phyloP scores from a whole-genome alignment of 768 basidiomycete genomes.

The Russula vinacea region DNA sequence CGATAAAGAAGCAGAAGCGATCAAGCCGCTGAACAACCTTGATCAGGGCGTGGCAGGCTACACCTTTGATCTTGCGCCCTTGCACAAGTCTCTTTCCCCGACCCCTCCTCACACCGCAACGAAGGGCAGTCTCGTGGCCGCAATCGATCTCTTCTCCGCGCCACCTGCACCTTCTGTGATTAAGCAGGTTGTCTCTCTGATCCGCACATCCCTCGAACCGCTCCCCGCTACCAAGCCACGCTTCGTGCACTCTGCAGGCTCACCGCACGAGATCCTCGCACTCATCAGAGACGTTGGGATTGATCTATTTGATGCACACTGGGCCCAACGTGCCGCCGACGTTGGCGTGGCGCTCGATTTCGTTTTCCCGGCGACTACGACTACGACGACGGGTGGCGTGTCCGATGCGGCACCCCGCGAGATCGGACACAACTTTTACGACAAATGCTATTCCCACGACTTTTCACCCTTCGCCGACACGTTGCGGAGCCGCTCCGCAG shows the following conservation, averaged over 20 bases:
- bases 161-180: conserved; percentile 12
- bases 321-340: conserved; percentile 66
- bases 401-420: conserved; percentile 36
- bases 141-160: conserved; percentile 8
- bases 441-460: conserved; percentile 53
- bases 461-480: conserved; percentile 52
- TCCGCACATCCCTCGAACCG: conserved; percentile 56
- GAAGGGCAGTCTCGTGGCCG: neutral
- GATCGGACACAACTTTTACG: conserved; percentile 75
- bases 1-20: conserved; percentile 50
- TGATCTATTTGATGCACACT: conserved; percentile 73
- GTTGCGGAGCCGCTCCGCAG: conserved; percentile 41
- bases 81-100: conserved; percentile 38
- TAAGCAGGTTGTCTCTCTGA: conserved; percentile 40
- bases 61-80: conserved; percentile 60
- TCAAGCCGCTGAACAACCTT: conserved; percentile 52
- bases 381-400: neutral
- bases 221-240: conserved; percentile 61
- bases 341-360: conserved; percentile 79
- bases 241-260: conserved; percentile 48
- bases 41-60: conserved; percentile 74
- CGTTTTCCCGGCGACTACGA: conserved; percentile 50
- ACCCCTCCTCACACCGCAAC: neutral
- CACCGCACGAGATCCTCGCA: conserved; percentile 73
- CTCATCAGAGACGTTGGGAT: conserved; percentile 63